phyloP scores from a whole-genome alignment of 106 monocot genomes.

The Phalaenopsis aphrodite region DNA sequence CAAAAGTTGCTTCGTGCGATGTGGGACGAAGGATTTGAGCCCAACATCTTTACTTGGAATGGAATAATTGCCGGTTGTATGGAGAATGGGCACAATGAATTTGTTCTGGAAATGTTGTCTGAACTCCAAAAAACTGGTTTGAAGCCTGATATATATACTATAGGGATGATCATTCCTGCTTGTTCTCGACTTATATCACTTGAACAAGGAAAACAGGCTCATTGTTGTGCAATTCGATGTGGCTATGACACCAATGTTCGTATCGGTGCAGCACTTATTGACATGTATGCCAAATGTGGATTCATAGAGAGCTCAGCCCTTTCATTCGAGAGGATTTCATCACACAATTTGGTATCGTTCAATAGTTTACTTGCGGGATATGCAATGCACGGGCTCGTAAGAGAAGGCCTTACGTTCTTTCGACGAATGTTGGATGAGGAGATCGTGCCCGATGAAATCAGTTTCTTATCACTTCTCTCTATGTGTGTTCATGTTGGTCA shows the following conservation, averaged over 20 bases:
- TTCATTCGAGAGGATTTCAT: constrained; percentile 27
- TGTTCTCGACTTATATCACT: constrained; percentile 28
- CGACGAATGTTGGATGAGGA: constrained; percentile 19
- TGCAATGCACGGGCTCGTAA: constrained; percentile 35
- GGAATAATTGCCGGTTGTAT: constrained; percentile 31
- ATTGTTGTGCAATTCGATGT: constrained; percentile 31
- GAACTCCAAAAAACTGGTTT: constrained; percentile 12
- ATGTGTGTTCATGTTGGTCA: constrained; percentile 43
- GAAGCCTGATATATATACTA: constrained; percentile 33
- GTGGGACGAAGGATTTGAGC: constrained; percentile 29
- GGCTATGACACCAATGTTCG: constrained; percentile 27
- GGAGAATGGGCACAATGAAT: constrained; percentile 33
- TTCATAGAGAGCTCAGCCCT: constrained; percentile 21
- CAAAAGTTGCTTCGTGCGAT: constrained; percentile 23
- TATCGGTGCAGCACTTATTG: constrained; percentile 37
- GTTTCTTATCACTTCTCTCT: constrained; percentile 41
- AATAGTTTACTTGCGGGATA: constrained; percentile 52
- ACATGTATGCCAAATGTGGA: constrained; percentile 54
- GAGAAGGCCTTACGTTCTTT: constrained; percentile 29
- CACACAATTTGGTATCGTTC: constrained; percentile 35
- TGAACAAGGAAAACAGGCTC: constrained; percentile 35
- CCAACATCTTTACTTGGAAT: constrained; percentile 42
- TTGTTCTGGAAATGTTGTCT: constrained; percentile 11
- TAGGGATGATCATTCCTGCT: constrained; percentile 30
- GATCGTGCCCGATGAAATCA: constrained; percentile 33